These are phyloP conservation scores for Raphanus raphanistrum DNA, from an alignment of 345 rosid species.

Conservation along the genomic window DNA sequence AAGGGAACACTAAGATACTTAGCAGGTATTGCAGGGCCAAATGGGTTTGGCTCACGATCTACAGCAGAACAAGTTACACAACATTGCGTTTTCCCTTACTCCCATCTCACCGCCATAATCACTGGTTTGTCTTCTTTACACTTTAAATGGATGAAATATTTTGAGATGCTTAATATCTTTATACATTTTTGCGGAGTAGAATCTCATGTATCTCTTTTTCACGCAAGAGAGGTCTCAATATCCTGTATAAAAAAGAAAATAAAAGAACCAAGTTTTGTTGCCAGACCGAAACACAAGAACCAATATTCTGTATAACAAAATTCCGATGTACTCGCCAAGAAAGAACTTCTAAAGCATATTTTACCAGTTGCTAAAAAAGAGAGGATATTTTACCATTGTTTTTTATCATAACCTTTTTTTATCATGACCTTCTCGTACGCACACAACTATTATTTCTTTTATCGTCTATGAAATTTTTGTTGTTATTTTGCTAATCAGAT, in stretches of 20 bases:
- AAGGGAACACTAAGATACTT: conserved; percentile 75
- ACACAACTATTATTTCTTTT: too few relatives aligned
- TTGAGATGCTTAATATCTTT: neutral
- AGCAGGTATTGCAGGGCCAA: conserved; percentile 93
- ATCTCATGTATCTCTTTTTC: neutral
- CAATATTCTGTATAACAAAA: neutral
- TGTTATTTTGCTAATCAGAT: too few relatives aligned
- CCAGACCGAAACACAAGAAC: neutral
- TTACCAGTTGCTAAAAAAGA: neutral
- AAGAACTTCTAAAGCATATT: neutral
- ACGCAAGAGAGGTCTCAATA: neutral
- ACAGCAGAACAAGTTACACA: conserved; percentile 82
- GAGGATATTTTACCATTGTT: too few relatives aligned
- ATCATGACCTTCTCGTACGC: too few relatives aligned
- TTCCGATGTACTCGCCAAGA: neutral
- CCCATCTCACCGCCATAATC: conserved; percentile 43
- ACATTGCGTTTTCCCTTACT: conserved; percentile 27
- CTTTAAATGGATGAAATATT: neutral
- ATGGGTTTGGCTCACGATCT: conserved; percentile 90
- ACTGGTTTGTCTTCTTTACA: conserved; percentile 36
- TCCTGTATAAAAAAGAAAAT: neutral
- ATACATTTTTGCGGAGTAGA: neutral
- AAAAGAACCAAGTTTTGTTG: neutral
- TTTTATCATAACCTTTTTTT: too few relatives aligned
- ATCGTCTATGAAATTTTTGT: too few relatives aligned